Evolutionary conservation across 495 filamentous ascomycete species (phyloP), one percentile per base, ranked within the genome.

Genomic region (Lentithecium fluviatile): DNA sequence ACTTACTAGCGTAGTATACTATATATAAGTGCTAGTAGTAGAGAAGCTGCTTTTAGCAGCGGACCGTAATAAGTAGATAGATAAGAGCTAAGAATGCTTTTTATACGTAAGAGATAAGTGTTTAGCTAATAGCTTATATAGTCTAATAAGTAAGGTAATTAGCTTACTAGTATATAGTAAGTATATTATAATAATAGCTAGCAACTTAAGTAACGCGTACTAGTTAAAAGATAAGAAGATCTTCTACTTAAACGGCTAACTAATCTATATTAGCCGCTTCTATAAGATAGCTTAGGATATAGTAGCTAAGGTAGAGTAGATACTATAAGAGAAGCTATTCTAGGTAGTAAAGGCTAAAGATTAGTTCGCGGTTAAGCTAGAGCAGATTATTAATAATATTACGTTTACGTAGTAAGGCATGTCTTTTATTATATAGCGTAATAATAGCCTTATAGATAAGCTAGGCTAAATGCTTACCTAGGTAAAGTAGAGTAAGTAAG

Each of bases 141-240:
- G 45, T 21, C 45, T 21, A 47, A 47, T 47, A 21, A 47, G 45
- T 47, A 21, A 47, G 19, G 45, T 21, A 12, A 7, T 47, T 47
- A 47, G 45, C 19, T n/a, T n/a, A n/a, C n/a, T n/a, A n/a, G n/a
- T n/a, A n/a, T n/a, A n/a, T n/a, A n/a, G n/a, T n/a, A n/a, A 47
- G 45, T 47, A 12, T 20, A 21, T 47, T 47, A 19, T 19, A 12
- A 47, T 47, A 21, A 10, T 21, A 47, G 45, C 45, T 12, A 21
- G 45, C 19, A 47, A 47, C 19, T 47, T 19, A 10, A 21, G 45
- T 21, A 47, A 47, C 19, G 19, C 19, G 21, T 47, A 47, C 45
- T 47, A 21, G 45, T 47, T 21, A 11, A 11, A 47, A 19, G 19
- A 47, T 47, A 47, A 47, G 45, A 47, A 47, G 45, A 47, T 47